Conservation (phyloP, 75 land plant species). For the Ceratopteris richardii region DNA sequence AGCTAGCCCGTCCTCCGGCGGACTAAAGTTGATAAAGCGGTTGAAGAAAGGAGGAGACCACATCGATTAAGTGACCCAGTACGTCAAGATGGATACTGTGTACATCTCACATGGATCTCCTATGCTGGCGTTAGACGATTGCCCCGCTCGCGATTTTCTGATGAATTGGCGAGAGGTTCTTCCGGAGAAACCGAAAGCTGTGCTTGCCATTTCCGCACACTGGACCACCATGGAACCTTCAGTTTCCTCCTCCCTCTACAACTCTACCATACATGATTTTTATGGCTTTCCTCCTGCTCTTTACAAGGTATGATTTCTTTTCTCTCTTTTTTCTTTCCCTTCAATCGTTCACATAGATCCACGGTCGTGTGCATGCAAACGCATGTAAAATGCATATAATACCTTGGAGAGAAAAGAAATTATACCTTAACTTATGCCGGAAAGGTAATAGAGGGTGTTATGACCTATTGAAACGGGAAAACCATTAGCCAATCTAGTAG, state of each 20-base stretch:
- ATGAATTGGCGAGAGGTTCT: constrained; percentile 22
- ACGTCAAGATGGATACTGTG: constrained; percentile 51
- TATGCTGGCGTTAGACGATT: constrained; percentile 44
- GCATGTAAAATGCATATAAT: no score
- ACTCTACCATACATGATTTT: constrained; percentile 67
- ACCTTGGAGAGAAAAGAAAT: no score
- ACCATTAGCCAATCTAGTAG: no score
- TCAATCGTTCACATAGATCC: background rate
- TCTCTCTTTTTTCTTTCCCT: background rate
- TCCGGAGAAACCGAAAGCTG: constrained; percentile 47
- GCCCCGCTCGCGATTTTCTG: constrained; percentile 52
- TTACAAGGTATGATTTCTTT: constrained; percentile 46
- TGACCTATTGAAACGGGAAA: no score
- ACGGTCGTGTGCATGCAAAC: no score
- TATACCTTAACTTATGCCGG: no score
- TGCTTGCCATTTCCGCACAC: constrained; percentile 72
- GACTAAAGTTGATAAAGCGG: no score
- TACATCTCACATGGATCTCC: constrained; percentile 88
- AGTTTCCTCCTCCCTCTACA: constrained; percentile 33
- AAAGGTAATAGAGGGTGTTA: no score
- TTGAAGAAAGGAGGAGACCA: no score
- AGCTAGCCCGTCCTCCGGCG: no score
- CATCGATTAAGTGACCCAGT: no score
- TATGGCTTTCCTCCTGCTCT: constrained; percentile 59
- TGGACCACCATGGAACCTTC: constrained; percentile 68